Percentiles rank a stretch among this genome's conserved stretches.
Conservation (phyloP, 371 early-diverging fungal species). For the Apophysomyces sp. region DNA sequence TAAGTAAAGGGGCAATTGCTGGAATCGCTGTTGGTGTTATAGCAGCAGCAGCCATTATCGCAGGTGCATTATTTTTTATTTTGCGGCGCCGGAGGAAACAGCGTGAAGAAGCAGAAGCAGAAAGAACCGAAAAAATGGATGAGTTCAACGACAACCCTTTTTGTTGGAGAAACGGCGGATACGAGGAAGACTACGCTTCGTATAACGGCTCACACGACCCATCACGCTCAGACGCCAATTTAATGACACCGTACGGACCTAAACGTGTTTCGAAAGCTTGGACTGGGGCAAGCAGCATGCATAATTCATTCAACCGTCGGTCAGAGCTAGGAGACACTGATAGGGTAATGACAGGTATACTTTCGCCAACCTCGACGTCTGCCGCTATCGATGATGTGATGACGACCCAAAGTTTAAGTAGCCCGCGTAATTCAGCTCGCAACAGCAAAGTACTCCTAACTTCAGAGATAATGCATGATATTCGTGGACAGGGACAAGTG, state of each 20-base stretch:
- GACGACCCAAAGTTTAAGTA: background rate
- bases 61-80: constrained; percentile 4
- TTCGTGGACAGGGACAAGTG: constrained; percentile 23
- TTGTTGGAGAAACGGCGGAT: constrained; percentile 11
- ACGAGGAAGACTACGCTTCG: background rate
- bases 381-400: constrained; percentile 4
- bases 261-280: constrained; percentile 11
- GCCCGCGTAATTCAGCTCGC: constrained; percentile 27
- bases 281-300: constrained; percentile 2
- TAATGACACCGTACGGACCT: background rate
- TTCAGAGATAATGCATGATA: constrained; percentile 7
- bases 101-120: background rate
- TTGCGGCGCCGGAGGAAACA: constrained; percentile 7
- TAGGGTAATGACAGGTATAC: constrained; percentile 28
- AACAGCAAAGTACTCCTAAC: constrained; percentile 27
- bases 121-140: constrained; percentile 6
- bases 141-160: constrained; percentile 5
- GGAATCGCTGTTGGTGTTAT: constrained; percentile 24
- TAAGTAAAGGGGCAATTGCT: constrained; percentile 10
- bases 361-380: constrained; percentile 13
- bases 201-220: background rate
- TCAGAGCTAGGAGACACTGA: constrained; percentile 40
- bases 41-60: constrained; percentile 8
- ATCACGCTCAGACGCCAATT: background rate
- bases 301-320: background rate